Conservation (phyloP, 331 rosid species). For the Cydonia oblonga region DNA sequence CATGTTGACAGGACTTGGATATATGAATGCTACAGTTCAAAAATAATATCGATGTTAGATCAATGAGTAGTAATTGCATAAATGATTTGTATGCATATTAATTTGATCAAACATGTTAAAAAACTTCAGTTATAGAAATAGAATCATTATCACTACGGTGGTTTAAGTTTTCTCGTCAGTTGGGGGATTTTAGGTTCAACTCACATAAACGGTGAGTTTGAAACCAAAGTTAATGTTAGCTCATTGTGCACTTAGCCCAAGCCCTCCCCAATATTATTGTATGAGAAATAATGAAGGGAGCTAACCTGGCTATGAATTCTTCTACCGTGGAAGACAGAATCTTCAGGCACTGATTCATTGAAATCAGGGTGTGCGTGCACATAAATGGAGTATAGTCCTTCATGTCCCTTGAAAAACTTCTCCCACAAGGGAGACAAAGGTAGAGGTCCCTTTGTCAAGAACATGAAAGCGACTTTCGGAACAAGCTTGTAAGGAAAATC, state of each 20-base stretch:
- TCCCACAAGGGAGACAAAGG: slow-evolving; percentile 51
- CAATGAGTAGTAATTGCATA: neutral
- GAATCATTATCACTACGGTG: neutral
- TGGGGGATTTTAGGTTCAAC: no score
- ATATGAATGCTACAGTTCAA: neutral
- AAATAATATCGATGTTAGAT: neutral
- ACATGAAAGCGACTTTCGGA: slow-evolving; percentile 59
- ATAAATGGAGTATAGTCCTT: slow-evolving; percentile 39
- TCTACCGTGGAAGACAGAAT: slow-evolving; percentile 47
- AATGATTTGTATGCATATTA: neutral
- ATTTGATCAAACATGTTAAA: neutral
- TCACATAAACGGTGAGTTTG: no score
- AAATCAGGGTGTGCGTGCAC: slow-evolving; percentile 50
- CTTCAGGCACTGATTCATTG: slow-evolving; percentile 20
- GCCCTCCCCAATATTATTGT: no score
- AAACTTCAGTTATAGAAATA: neutral
- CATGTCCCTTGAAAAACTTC: slow-evolving; percentile 38
- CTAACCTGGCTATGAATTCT: slow-evolving; percentile 51
- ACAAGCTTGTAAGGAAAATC: neutral
- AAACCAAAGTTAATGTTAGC: neutral
- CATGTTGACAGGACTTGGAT: neutral
- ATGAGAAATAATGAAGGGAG: neutral
- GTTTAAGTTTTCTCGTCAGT: no score
- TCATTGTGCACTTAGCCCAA: neutral
- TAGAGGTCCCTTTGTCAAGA: slow-evolving; percentile 33